Conservation (phyloP, 192 early-diverging fungal species). For the Rhizoclosmatium globosum region DNA sequence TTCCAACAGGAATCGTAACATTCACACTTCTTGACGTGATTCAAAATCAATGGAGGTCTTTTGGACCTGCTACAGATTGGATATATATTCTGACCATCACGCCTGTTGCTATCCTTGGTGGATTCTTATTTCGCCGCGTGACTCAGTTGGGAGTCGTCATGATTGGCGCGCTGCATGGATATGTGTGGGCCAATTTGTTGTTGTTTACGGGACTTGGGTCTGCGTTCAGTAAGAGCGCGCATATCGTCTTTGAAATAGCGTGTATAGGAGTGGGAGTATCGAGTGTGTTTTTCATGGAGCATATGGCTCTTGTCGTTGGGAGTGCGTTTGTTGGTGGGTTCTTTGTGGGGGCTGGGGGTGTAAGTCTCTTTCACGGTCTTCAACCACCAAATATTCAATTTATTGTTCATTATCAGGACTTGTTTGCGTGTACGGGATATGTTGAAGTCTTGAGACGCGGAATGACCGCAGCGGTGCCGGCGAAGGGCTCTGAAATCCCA, state of each 20-base stretch:
- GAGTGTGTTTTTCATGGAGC: constrained; percentile 41
- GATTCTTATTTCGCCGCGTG: constrained; percentile 16
- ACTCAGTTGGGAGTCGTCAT: constrained; percentile 14
- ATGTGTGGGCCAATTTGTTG: constrained; percentile 13
- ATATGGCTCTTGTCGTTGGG: constrained; percentile 35
- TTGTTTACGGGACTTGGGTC: constrained; percentile 36
- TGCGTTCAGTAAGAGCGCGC: constrained; percentile 12
- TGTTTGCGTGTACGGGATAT: constrained; percentile 38
- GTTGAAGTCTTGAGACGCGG: constrained; percentile 17
- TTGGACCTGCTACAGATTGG: constrained; percentile 35
- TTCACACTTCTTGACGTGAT: constrained; percentile 27
- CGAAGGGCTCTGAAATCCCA: constrained; percentile 16
- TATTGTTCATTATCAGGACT: background rate
- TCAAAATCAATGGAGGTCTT: constrained; percentile 24
- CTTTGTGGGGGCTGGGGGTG: constrained; percentile 22
- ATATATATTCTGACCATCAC: constrained; percentile 30
- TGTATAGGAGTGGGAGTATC: constrained; percentile 1
- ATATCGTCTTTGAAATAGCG: constrained; percentile 26
- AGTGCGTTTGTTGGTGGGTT: constrained; percentile 26
- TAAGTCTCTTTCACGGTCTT: too few species aligned
- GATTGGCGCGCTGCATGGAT: constrained; percentile 33
- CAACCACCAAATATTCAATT: too few species aligned
- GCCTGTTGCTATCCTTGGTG: constrained; percentile 22
- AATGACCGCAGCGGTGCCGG: constrained; percentile 1
- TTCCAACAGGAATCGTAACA: constrained; percentile 4